Evolutionary conservation across 768 basidiomycete genomes (phyloP), one percentile per base, ranked within the genome.

Genomic region (Pisolithus microcarpus): DNA sequence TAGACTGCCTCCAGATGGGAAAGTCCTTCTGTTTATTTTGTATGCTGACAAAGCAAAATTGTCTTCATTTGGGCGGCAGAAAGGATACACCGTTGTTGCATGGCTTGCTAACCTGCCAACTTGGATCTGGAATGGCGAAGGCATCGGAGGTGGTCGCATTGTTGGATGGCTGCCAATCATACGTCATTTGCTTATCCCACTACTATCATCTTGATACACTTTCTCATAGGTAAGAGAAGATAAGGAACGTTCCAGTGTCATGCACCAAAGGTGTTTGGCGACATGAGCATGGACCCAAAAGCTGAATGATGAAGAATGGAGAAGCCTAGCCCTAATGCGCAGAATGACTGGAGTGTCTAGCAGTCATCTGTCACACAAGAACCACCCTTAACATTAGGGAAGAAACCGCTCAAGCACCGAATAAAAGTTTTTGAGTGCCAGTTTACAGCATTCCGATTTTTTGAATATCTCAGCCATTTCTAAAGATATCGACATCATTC

Each of bases 121-220:
- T 1, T 48, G 59, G 1, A 61, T 71, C 24, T 53, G 64, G 9
- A 73, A 75, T 57, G 57, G 70, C 2, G 47, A 58, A 30, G 69
- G 66, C 4, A 46, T 61, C 1, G 71, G 69, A 6, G 68, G 70
- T 26, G 66, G 66, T 2, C 55, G 59, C 7, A 54, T 73, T 21
- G 64, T 75, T 38, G 72, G 73, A 0, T 72, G 65, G 67, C 56
- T 72, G 21, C 72, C 68, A 1, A 64, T 73, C 49, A 70, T 73
- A 54, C 38, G 62, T 43, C 23, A 26, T 48, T 15, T 11, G 26
- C 26, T 26, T 5, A 26, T 7, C 18, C 18, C 36, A 40, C 26
- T 39, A 26, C 26, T 4, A 26, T 26, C 26, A 26, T 26, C 26
- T 26, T 26, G 26, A 7, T 24, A 23, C 21, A n/a, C 3, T 21